A percentile compares a stretch with the other conserved stretches of the same genome.
Conservation (phyloP, 2,329 filamentous ascomycete genomes). For the Aspergillus felis region DNA sequence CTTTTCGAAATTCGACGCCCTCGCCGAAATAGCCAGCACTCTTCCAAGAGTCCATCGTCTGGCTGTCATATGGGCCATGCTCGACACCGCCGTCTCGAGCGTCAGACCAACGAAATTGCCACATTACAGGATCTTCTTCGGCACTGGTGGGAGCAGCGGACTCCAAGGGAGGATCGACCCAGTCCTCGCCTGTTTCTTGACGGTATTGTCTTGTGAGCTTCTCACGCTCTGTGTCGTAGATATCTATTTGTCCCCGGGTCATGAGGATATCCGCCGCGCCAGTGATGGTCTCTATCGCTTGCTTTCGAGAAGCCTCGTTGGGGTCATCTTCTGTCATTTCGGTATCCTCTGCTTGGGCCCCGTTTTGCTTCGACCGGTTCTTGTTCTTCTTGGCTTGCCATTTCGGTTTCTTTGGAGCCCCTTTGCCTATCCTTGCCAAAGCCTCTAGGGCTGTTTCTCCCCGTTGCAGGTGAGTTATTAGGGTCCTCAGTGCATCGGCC, state of each 20-base stretch:
- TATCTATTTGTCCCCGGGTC: slow-evolving; percentile 76
- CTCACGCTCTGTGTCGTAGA: slow-evolving; percentile 88
- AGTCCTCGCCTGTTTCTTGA: slow-evolving; percentile 81
- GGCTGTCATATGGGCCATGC: slow-evolving; percentile 82
- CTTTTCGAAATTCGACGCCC: slow-evolving; percentile 70
- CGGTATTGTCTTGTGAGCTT: slow-evolving; percentile 76
- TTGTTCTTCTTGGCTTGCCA: slow-evolving; percentile 59
- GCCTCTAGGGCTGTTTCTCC: slow-evolving; percentile 88
- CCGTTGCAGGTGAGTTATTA: slow-evolving; percentile 70
- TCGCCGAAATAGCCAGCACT: slow-evolving; percentile 90
- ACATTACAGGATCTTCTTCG: slow-evolving; percentile 50
- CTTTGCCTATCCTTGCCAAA: slow-evolving; percentile 71
- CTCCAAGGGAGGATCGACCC: slow-evolving; percentile 54
- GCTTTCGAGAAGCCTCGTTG: slow-evolving; percentile 65
- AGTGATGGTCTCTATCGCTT: slow-evolving; percentile 76
- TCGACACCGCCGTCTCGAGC: slow-evolving; percentile 72
- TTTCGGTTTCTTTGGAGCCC: slow-evolving; percentile 55
- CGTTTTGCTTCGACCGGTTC: slow-evolving; percentile 46
- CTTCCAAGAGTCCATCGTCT: slow-evolving; percentile 87
- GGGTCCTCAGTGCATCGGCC: slow-evolving; percentile 65
- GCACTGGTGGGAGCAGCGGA: slow-evolving; percentile 23
- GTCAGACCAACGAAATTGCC: slow-evolving; percentile 93
- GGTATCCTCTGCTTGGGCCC: slow-evolving; percentile 50
- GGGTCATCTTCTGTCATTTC: slow-evolving; percentile 70
- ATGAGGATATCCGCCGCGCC: slow-evolving; percentile 85